Conservation (phyloP, 2,329 filamentous ascomycete genomes). For the Rutstroemia sp. region DNA sequence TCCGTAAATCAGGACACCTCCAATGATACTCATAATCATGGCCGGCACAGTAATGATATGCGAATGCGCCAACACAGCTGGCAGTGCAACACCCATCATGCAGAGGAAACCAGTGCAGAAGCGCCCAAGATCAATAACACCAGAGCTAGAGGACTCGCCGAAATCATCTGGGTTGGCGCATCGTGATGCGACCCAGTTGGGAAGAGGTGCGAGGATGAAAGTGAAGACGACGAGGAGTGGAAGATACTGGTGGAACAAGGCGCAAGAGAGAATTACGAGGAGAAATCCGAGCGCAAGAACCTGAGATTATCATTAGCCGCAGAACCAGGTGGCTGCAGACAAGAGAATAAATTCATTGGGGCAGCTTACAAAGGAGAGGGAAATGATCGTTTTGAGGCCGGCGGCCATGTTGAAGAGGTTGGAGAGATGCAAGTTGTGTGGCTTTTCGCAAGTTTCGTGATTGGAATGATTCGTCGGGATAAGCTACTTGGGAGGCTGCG, state of each 20-base stretch:
- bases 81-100: conserved; percentile 92
- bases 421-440: background rate
- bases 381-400: conserved; percentile 97
- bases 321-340: background rate
- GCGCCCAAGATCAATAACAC: conserved; percentile 83
- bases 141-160: conserved; percentile 64
- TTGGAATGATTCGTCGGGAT: too few relatives aligned
- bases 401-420: conserved; percentile 49
- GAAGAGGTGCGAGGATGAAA: conserved; percentile 86
- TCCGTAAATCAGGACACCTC: conserved; percentile 90
- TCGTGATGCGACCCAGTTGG: conserved; percentile 91
- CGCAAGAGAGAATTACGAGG: conserved; percentile 95
- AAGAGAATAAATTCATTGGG: background rate
- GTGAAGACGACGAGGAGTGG: conserved; percentile 92
- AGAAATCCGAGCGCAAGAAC: conserved; percentile 97
- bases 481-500: background rate
- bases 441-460: background rate
- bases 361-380: conserved; percentile 78
- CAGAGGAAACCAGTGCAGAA: conserved; percentile 95
- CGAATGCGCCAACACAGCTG: conserved; percentile 80
- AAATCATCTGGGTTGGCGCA: conserved; percentile 94
- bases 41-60: conserved; percentile 74
- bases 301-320: conserved; percentile 33
- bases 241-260: conserved; percentile 90
- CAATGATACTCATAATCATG: conserved; percentile 91